These are phyloP conservation scores for Syncephalastrum racemosum DNA, from an alignment of 371 early-diverging fungal species.

Conservation along the genomic window DNA sequence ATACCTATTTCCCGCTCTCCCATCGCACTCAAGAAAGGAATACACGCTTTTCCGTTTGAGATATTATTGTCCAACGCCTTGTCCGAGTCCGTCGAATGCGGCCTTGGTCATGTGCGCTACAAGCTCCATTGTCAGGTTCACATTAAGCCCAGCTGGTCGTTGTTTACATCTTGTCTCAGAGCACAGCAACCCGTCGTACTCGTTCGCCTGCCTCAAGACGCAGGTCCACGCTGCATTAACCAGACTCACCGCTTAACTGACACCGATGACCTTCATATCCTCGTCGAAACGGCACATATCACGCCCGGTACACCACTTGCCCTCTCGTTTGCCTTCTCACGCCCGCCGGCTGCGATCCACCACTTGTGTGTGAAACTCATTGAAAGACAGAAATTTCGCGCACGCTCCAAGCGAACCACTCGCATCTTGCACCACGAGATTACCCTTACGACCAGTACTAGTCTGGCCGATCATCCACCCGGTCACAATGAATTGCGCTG, in stretches of 20 bases:
- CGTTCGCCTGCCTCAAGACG: constrained; percentile 26
- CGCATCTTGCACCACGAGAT: constrained; percentile 42
- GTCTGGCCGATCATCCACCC: constrained; percentile 4
- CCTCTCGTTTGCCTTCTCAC: constrained; percentile 22
- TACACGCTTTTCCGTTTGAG: constrained; percentile 41
- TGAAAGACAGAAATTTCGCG: constrained; percentile 41
- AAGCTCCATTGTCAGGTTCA: constrained; percentile 35
- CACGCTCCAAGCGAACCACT: constrained; percentile 33
- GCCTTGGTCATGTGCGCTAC: constrained; percentile 37
- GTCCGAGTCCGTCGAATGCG: constrained; percentile 47
- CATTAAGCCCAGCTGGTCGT: constrained; percentile 24
- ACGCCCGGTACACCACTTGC: constrained; percentile 31
- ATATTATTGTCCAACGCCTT: constrained; percentile 39
- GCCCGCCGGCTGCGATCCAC: constrained; percentile 18
- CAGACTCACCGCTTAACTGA: constrained; percentile 28
- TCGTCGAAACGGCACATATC: constrained; percentile 30
- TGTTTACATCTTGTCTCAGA: constrained; percentile 9
- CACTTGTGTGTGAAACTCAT: constrained; percentile 31
- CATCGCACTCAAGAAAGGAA: constrained; percentile 28
- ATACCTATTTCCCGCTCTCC: constrained; percentile 36
- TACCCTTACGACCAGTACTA: constrained; percentile 16
- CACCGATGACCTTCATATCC: constrained; percentile 21
- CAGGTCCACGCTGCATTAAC: constrained; percentile 29
- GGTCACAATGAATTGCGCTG: constrained; percentile 17
- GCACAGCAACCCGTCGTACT: constrained; percentile 24